Conservation (phyloP, 2,329 filamentous ascomycete species). For the Bipolaris sorokiniana region DNA sequence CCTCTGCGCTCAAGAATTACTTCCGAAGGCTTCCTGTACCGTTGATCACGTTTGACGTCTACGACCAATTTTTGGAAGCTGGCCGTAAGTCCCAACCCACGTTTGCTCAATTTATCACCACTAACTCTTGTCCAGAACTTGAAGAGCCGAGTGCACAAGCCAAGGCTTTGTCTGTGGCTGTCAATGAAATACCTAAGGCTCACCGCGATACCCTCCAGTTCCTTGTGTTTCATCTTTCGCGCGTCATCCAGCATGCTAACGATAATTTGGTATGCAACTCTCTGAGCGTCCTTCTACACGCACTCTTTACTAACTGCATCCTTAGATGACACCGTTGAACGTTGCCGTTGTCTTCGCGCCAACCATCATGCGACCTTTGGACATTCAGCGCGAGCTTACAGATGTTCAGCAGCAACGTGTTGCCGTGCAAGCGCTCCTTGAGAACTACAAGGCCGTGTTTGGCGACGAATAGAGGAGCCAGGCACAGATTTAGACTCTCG, state of each 20-base stretch:
- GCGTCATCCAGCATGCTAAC: constrained; percentile 80
- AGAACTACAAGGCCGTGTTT: constrained; percentile 86
- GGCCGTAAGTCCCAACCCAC: constrained; percentile 61
- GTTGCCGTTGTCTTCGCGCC: constrained; percentile 96
- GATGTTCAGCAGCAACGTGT: constrained; percentile 94
- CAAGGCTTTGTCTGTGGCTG: constrained; percentile 71
- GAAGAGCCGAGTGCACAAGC: constrained; percentile 57
- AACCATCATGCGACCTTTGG: constrained; percentile 92
- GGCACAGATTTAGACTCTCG: background rate
- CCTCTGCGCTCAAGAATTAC: constrained; percentile 95
- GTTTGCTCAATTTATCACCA: background rate
- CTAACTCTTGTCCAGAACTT: constrained; percentile 58
- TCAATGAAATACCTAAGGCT: constrained; percentile 78
- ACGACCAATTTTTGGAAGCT: constrained; percentile 85
- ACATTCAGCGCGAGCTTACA: constrained; percentile 90
- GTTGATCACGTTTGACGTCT: constrained; percentile 89
- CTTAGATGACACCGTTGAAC: constrained; percentile 92
- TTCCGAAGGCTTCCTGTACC: constrained; percentile 91
- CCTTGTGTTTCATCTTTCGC: constrained; percentile 87
- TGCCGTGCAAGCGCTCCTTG: constrained; percentile 90
- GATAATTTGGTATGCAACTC: constrained; percentile 76
- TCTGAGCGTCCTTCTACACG: background rate
- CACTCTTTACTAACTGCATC: constrained; percentile 21
- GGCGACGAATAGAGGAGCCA: constrained; percentile 37
- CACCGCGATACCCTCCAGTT: constrained; percentile 93